These are phyloP conservation scores for Cladophialophora bantiana DNA, from an alignment of 2,329 filamentous ascomycete genomes.

Conservation along the genomic window DNA sequence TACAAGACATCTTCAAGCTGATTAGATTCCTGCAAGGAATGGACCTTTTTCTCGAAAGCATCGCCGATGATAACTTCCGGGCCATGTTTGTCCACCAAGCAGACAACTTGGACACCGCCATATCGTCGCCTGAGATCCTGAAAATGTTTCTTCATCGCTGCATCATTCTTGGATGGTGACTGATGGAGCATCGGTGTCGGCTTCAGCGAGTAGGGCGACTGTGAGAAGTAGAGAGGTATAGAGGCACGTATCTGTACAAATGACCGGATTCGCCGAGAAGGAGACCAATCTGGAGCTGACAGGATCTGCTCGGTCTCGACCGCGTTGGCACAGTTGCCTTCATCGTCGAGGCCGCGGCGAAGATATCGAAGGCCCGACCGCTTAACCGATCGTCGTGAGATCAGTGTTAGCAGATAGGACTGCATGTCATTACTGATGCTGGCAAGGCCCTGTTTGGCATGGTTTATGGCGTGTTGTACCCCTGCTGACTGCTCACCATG, in stretches of 20 bases:
- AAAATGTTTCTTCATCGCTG: slow-evolving; percentile 82
- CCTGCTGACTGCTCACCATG: slow-evolving; percentile 51
- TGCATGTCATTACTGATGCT: slow-evolving; percentile 45
- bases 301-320: slow-evolving; percentile 97
- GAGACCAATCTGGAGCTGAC: slow-evolving; percentile 71
- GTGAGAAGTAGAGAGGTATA: slow-evolving; percentile 93
- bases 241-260: slow-evolving; percentile 89
- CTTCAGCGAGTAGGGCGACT: slow-evolving; percentile 91
- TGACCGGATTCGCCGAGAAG: slow-evolving; percentile 71
- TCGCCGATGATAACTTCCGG: slow-evolving; percentile 81
- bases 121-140: slow-evolving; percentile 72
- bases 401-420: slow-evolving; percentile 79
- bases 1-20: slow-evolving; percentile 69
- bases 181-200: slow-evolving; percentile 83
- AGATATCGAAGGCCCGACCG: slow-evolving; percentile 89
- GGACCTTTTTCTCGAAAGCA: slow-evolving; percentile 73
- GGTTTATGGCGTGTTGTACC: slow-evolving; percentile 27
- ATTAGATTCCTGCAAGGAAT: slow-evolving; percentile 69
- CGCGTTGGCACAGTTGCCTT: slow-evolving; percentile 84
- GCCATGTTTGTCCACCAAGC: slow-evolving; percentile 86
- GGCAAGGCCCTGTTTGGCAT: slow-evolving; percentile 36
- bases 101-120: slow-evolving; percentile 77
- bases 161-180: slow-evolving; percentile 77
- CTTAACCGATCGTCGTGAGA: slow-evolving; percentile 87
- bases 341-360: slow-evolving; percentile 86